Percentiles rank a stretch among this genome's conserved stretches.
Conservation (phyloP, 176 grass and related monocot genomes). For the Avena insularis region DNA sequence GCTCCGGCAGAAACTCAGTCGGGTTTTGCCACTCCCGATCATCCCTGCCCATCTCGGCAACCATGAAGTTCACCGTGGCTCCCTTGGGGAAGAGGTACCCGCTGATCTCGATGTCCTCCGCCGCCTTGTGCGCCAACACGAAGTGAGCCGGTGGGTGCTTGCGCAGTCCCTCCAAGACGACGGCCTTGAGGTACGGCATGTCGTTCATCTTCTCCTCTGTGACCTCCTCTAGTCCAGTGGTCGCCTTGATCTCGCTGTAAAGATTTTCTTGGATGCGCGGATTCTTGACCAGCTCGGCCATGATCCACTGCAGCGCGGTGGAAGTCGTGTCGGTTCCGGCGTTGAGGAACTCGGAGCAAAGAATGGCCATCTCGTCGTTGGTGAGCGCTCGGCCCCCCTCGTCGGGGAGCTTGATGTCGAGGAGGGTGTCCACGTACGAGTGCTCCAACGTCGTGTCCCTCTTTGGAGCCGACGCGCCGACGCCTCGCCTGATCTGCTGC, state of each 20-base stretch:
- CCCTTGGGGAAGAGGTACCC: constrained; percentile 64
- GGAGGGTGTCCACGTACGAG: constrained; percentile 76
- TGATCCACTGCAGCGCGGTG: constrained; percentile 77
- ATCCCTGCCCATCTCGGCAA: constrained; percentile 60
- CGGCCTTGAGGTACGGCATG: constrained; percentile 68
- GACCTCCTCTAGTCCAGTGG: constrained; percentile 18
- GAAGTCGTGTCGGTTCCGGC: constrained; percentile 71
- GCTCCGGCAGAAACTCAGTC: constrained; percentile 60
- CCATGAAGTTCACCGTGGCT: constrained; percentile 66
- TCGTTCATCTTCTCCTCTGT: constrained; percentile 50
- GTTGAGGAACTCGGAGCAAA: constrained; percentile 75
- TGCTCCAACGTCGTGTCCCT: constrained; percentile 37
- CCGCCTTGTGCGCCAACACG: constrained; percentile 51
- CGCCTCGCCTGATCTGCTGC: background rate
- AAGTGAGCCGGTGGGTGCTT: constrained; percentile 54
- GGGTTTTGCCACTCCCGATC: constrained; percentile 53
- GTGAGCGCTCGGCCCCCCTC: constrained; percentile 51
- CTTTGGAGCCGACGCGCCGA: background rate
- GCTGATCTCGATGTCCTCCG: constrained; percentile 49
- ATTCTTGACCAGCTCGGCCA: constrained; percentile 78
- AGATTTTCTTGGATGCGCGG: constrained; percentile 54
- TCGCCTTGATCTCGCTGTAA: constrained; percentile 43
- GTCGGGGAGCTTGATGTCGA: constrained; percentile 54
- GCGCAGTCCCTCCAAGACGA: constrained; percentile 66
- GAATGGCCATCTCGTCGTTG: constrained; percentile 51